These are phyloP conservation scores for Adiantum capillusveneris DNA, from an alignment of 75 land plant genomes.

Conservation along the genomic window DNA sequence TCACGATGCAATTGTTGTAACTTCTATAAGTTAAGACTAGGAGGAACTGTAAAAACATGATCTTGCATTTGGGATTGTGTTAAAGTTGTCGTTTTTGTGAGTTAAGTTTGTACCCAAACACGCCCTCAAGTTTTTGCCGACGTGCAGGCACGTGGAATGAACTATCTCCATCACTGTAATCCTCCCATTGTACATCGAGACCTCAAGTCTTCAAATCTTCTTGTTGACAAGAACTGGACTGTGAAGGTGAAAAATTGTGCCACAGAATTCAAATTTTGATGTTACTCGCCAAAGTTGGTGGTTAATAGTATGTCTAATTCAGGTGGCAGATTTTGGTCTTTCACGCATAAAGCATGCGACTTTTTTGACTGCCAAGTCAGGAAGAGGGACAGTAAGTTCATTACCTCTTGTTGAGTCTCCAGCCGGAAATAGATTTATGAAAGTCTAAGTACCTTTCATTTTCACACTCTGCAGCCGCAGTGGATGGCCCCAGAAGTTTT, in stretches of 20 bases:
- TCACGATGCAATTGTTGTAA: neutral
- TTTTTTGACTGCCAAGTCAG: slow-evolving; percentile 44
- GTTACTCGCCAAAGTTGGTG: no score
- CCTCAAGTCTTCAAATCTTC: slow-evolving; percentile 75
- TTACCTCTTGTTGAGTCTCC: neutral
- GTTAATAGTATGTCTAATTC: no score
- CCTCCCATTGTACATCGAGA: slow-evolving; percentile 82
- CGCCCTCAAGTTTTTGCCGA: no score
- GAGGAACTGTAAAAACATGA: no score
- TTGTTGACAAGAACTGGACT: slow-evolving; percentile 84
- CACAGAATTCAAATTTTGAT: no score
- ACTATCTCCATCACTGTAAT: slow-evolving; percentile 63
- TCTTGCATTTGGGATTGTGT: no score
- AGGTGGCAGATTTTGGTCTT: slow-evolving; percentile 73
- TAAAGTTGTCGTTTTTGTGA: no score
- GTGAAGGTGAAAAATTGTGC: no score
- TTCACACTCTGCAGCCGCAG: slow-evolving; percentile 51
- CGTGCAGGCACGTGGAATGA: slow-evolving; percentile 81
- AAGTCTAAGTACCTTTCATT: neutral
- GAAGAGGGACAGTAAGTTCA: slow-evolving; percentile 47
- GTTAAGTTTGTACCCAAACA: no score
- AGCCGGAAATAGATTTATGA: no score
- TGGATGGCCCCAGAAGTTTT: slow-evolving; percentile 96
- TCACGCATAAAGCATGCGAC: slow-evolving; percentile 48
- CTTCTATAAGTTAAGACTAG: no score